phyloP scores from a whole-genome alignment of 1,139 yeast species.

The Hyphopichia fennica region DNA sequence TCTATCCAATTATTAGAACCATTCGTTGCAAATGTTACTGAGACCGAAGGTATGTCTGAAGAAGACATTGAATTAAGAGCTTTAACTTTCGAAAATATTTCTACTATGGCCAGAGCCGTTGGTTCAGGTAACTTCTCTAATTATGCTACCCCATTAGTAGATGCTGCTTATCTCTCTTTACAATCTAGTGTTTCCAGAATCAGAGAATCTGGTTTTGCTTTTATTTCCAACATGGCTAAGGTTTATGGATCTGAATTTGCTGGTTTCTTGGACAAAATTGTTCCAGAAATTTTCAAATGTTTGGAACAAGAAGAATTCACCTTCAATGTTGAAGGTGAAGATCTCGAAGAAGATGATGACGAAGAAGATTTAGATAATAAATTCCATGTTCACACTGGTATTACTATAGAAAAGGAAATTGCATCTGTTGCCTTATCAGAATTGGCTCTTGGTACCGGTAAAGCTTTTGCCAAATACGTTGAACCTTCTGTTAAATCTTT shows the following conservation, averaged over 20 bases:
- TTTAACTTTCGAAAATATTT: slow-evolving; percentile 86
- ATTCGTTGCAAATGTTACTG: slow-evolving; percentile 63
- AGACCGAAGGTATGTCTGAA: slow-evolving; percentile 70
- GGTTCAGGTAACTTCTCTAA: slow-evolving; percentile 86
- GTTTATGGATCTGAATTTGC: slow-evolving; percentile 90
- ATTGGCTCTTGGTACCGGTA: slow-evolving; percentile 82
- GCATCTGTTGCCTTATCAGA: slow-evolving; percentile 94
- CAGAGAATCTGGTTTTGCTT: slow-evolving; percentile 95
- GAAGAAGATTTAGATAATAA: slow-evolving; percentile 68
- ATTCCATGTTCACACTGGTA: slow-evolving; percentile 87
- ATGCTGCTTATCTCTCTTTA: slow-evolving; percentile 82
- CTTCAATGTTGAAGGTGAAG: slow-evolving; percentile 43
- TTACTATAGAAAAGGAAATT: slow-evolving; percentile 94
- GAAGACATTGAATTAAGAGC: slow-evolving; percentile 87
- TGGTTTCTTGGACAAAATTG: slow-evolving; percentile 76
- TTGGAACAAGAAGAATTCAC: slow-evolving; percentile 81
- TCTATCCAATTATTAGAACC: slow-evolving; percentile 83
- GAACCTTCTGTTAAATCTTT: slow-evolving; percentile 68
- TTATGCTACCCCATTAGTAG: slow-evolving; percentile 85
- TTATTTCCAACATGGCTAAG: slow-evolving; percentile 90
- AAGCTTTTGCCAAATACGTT: slow-evolving; percentile 74
- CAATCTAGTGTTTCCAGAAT: slow-evolving; percentile 78
- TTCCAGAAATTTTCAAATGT: slow-evolving; percentile 83
- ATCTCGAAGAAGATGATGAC: slow-evolving; percentile 35
- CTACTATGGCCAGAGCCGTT: slow-evolving; percentile 95